phyloP scores from a whole-genome alignment of 2,329 filamentous ascomycete species.

The Waltergamsia citrina region DNA sequence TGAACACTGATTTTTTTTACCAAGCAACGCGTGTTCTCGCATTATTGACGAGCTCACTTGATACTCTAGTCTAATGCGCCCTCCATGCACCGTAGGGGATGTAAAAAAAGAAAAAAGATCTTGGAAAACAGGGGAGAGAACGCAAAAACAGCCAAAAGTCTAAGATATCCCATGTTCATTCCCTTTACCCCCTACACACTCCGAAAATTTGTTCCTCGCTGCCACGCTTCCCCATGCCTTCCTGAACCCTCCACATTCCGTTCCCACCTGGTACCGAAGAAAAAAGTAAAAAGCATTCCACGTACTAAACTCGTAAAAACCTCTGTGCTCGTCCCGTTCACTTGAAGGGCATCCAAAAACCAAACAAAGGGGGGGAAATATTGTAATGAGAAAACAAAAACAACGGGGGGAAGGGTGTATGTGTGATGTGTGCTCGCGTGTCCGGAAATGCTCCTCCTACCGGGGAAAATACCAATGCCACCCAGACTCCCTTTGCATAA shows the following conservation, averaged over 20 bases:
- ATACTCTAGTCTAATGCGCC: slow-evolving; percentile 15
- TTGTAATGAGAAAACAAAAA: neutral
- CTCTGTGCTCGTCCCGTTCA: slow-evolving; percentile 4
- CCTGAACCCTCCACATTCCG: neutral
- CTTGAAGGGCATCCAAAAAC: slow-evolving; percentile 3
- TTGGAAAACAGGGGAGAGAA: neutral
- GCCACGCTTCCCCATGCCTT: neutral
- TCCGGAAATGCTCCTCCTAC: too few species aligned
- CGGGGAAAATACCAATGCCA: too few species aligned
- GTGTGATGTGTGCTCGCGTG: neutral
- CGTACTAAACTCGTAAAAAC: too few species aligned
- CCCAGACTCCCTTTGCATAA: too few species aligned
- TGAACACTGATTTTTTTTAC: too few species aligned
- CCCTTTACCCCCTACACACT: slow-evolving; percentile 2
- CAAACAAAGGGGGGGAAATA: neutral
- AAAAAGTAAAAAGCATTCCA: too few species aligned
- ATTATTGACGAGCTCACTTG: slow-evolving; percentile 19
- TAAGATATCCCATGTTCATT: neutral
- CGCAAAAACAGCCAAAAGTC: slow-evolving; percentile 1
- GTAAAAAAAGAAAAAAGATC: slow-evolving; percentile 9
- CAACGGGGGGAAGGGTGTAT: neutral
- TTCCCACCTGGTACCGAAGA: neutral
- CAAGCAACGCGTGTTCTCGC: slow-evolving; percentile 1
- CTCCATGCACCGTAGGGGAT: neutral
- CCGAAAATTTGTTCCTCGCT: neutral